Evolutionary conservation across 2,329 filamentous ascomycete species (phyloP), one percentile per base, ranked within the genome.

Genomic region (Aureobasidium leucospermi): DNA sequence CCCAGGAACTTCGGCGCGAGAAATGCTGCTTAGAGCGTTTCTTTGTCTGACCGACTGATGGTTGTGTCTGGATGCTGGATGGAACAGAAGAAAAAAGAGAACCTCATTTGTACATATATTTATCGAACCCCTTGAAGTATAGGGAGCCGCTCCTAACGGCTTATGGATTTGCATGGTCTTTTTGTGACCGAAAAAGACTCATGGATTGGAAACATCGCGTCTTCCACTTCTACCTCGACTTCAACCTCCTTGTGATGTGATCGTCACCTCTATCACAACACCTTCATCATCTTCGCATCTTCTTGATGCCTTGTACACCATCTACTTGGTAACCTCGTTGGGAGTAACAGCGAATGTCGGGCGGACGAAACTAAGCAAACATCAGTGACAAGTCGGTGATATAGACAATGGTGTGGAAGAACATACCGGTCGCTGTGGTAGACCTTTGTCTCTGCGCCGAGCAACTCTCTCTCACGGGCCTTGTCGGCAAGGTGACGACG

Each of bases 391-490:
- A 55, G 60, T 15, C 23, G 23, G 23, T 23, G 23, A 23, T 23
- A 23, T 2, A n/a, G 16, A 41, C 57, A 55, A 13, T 51, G 58
- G 28, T 15, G 16, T 42, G 32, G 23, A 28, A n/a, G 4, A 57
- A 74, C 88, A 65, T 79, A 96, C 90, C 90, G 82, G 71, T 96
- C 91, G 66, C 83, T 86, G 78, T 97, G 84, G 79, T 96, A 99
- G 52, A 95, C 82, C 78, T 87, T 89, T 57, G 83, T 85, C 75
- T 93, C 88, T 65, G 86, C 85, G 60, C 94, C 94, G 67, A 97
- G 72, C 65, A 99, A 78, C 76, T 91, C 87, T 83, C 92, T 90
- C 83, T 97, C 94, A 65, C 94, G 84, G 65, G 85, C 86, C 82
- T 90, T 85, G 75, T 96, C 90, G 61, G 94, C 94, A 65, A 87